Percentiles rank a stretch among this genome's conserved stretches.
Evolutionary conservation across 306 rosid genomes (phyloP).

Genomic region (Rosa lucieae): DNA sequence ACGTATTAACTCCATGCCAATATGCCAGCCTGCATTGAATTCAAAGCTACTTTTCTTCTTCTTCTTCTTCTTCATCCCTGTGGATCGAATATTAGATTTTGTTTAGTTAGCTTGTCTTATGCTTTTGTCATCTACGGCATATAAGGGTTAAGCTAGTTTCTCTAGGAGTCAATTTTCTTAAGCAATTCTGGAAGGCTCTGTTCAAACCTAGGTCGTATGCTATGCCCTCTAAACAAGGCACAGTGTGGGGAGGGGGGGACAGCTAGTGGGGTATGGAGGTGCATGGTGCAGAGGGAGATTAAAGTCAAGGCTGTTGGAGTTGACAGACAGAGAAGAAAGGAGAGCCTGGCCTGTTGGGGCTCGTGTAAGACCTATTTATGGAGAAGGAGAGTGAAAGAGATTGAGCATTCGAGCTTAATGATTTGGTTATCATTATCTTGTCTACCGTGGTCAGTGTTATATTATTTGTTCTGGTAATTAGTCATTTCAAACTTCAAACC

Average conservation of each 20-base stretch:
- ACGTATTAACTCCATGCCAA: neutral
- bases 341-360: constrained; percentile 5
- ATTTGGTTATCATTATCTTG: constrained; percentile 19
- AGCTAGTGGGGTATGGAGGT: constrained; percentile 4
- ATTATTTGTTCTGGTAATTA: neutral
- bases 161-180: neutral
- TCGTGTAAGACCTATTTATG: neutral
- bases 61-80: neutral
- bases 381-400: neutral
- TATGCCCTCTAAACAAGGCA: constrained; percentile 10
- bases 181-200: constrained; percentile 9
- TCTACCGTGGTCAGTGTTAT: neutral
- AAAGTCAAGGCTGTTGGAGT: neutral
- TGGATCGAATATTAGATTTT: neutral
- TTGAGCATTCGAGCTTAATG: neutral
- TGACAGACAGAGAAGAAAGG: neutral
- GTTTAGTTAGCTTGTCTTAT: neutral
- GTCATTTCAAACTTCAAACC: neutral
- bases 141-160: neutral
- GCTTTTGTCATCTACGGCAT: constrained; percentile 6
- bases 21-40: neutral
- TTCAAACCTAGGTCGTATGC: neutral
- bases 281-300: constrained; percentile 8
- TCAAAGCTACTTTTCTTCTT: neutral
- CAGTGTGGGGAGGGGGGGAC: neutral